Evolutionary conservation across 352 stramenopile genomes (phyloP).

Genomic region (Phytophthora cactorum): DNA sequence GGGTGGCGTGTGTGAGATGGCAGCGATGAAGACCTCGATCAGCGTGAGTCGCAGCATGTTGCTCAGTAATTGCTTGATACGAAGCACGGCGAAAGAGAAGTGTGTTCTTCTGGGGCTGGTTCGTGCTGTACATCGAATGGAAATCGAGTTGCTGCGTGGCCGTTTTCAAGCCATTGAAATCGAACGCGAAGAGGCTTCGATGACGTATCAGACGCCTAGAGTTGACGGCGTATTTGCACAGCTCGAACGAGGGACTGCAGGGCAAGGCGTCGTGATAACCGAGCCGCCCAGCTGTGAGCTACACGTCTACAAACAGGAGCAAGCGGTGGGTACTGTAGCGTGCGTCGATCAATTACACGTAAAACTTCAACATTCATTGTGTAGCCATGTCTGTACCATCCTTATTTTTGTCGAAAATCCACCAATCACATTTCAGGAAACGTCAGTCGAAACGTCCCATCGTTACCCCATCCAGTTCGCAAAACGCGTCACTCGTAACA

Average conservation of each 20-base stretch:
- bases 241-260: too few species aligned
- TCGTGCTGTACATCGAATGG: neutral
- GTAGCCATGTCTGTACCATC: conserved; percentile 15
- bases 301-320: too few species aligned
- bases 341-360: neutral
- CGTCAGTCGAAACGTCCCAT: conserved; percentile 16
- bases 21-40: conserved; percentile 1
- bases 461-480: conserved; percentile 17
- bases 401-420: neutral
- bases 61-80: neutral
- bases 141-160: conserved; percentile 7
- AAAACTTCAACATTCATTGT: conserved; percentile 3
- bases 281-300: too few species aligned
- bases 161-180: conserved; percentile 10
- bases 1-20: neutral
- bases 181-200: conserved; percentile 21
- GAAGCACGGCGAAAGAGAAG: conserved; percentile 10
- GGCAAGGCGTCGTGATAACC: too few species aligned
- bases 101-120: neutral
- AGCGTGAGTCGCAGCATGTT: conserved; percentile 11
- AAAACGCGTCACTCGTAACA: conserved; percentile 22
- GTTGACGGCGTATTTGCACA: conserved; percentile 2
- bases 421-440: neutral
- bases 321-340: neutral
- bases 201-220: too few species aligned